Evolutionary conservation across 2,329 filamentous ascomycete genomes (phyloP).

Genomic region (Hypoxylon sp.): DNA sequence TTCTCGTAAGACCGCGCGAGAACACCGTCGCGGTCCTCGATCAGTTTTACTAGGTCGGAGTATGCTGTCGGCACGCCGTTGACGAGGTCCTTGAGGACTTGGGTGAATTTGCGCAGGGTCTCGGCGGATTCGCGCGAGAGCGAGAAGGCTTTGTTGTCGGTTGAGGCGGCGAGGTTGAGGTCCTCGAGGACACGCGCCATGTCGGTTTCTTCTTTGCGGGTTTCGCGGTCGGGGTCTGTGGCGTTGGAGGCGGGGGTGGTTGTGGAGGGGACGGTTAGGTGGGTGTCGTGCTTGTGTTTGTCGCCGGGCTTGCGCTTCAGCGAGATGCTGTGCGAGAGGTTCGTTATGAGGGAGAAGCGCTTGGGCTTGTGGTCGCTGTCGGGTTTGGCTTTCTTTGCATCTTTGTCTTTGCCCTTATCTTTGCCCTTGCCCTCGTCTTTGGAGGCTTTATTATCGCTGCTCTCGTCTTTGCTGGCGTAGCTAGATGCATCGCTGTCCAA

Average conservation of each 20-base stretch:
- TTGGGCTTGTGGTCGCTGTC: slow-evolving; percentile 43
- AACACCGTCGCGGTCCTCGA: slow-evolving; percentile 72
- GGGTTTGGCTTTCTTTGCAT: slow-evolving; percentile 52
- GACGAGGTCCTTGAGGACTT: slow-evolving; percentile 91
- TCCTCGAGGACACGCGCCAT: slow-evolving; percentile 84
- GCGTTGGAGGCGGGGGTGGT: slow-evolving; percentile 56
- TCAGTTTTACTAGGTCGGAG: slow-evolving; percentile 78
- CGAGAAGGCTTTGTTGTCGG: slow-evolving; percentile 87
- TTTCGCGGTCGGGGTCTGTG: slow-evolving; percentile 56
- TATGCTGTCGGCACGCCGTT: slow-evolving; percentile 95
- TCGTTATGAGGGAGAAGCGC: slow-evolving; percentile 58
- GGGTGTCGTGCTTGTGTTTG: slow-evolving; percentile 32
- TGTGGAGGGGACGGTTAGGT: slow-evolving; percentile 53
- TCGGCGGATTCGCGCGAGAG: slow-evolving; percentile 87
- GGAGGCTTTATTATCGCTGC: slow-evolving; percentile 14
- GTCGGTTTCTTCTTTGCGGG: slow-evolving; percentile 72
- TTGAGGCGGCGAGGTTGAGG: slow-evolving; percentile 80
- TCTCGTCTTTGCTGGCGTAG: slow-evolving; percentile 46
- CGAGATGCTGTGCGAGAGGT: slow-evolving; percentile 49
- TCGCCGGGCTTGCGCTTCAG: slow-evolving; percentile 47
- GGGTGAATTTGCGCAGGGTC: slow-evolving; percentile 85
- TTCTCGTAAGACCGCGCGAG: slow-evolving; percentile 72
- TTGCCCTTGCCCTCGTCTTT: slow-evolving; percentile 44
- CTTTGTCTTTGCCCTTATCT: slow-evolving; percentile 52
- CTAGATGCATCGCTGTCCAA: slow-evolving; percentile 61